Conservation (phyloP, 768 basidiomycete genomes). For the Tremella mesenterica region DNA sequence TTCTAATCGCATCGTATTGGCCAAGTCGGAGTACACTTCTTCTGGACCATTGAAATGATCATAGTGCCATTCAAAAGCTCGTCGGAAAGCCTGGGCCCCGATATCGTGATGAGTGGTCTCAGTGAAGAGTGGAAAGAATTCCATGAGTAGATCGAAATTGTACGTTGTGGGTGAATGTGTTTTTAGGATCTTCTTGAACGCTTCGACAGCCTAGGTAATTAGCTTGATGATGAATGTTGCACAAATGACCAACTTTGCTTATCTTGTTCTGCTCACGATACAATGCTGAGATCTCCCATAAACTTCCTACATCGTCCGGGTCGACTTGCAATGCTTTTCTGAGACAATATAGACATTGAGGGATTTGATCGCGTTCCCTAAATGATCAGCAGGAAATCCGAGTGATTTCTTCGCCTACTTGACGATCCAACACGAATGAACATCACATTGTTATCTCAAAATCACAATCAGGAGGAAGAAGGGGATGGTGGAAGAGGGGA, state of each 20-base stretch:
- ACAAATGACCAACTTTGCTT: conserved; percentile 51
- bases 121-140: conserved; percentile 67
- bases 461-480: no score
- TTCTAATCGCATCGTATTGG: conserved; percentile 28
- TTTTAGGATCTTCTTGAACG: conserved; percentile 64
- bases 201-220: conserved; percentile 50
- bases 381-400: no score
- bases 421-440: no score
- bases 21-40: background rate
- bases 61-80: conserved; percentile 65
- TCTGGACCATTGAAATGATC: conserved; percentile 47
- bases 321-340: conserved; percentile 70
- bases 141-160: conserved; percentile 66
- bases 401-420: no score
- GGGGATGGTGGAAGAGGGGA: no score
- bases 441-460: no score
- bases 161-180: conserved; percentile 54
- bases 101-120: conserved; percentile 60
- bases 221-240: background rate
- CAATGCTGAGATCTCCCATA: conserved; percentile 80
- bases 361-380: background rate
- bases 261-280: conserved; percentile 67
- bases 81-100: conserved; percentile 61
- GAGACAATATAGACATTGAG: conserved; percentile 83
- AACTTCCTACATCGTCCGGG: conserved; percentile 69